phyloP scores from a whole-genome alignment of 257 asterid genomes.

The Jaltomata sinuosa region DNA sequence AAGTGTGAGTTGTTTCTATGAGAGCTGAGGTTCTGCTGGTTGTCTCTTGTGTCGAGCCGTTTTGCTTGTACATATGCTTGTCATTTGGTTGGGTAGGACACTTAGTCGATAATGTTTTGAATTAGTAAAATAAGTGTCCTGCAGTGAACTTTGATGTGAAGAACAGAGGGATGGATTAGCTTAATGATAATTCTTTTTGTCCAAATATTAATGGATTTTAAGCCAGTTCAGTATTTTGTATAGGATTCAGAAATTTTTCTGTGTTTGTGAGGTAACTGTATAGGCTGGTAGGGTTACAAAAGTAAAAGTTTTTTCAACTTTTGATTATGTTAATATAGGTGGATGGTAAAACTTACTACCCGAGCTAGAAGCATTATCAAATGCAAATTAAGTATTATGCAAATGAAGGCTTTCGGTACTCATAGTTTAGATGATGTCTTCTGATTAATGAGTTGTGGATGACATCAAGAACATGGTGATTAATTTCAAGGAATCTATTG shows the following conservation, averaged over 20 bases:
- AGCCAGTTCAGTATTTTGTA: not conserved
- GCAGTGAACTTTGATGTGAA: not conserved
- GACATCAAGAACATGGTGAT: not conserved
- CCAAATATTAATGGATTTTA: not conserved
- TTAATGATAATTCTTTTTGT: not conserved
- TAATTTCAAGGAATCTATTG: not conserved
- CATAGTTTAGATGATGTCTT: not conserved
- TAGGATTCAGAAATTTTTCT: not conserved
- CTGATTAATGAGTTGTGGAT: not conserved
- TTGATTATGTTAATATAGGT: not conserved
- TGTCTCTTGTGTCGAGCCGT: not conserved
- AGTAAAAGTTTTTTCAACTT: not conserved
- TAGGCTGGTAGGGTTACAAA: not conserved
- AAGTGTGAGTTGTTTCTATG: not conserved
- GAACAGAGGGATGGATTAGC: not conserved
- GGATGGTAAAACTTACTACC: not conserved
- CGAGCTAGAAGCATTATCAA: not conserved
- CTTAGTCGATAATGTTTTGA: not conserved
- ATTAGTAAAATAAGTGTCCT: not conserved
- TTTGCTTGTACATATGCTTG: not conserved
- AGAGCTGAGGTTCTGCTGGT: not conserved
- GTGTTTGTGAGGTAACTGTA: not conserved
- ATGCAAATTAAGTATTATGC: not conserved
- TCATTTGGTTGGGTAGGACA: not conserved
- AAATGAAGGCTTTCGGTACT: not conserved